A percentile compares a stretch with the other conserved stretches of the same genome.
Conservation (phyloP, 78 protist species). For the Dictyostelium firmibasis region DNA sequence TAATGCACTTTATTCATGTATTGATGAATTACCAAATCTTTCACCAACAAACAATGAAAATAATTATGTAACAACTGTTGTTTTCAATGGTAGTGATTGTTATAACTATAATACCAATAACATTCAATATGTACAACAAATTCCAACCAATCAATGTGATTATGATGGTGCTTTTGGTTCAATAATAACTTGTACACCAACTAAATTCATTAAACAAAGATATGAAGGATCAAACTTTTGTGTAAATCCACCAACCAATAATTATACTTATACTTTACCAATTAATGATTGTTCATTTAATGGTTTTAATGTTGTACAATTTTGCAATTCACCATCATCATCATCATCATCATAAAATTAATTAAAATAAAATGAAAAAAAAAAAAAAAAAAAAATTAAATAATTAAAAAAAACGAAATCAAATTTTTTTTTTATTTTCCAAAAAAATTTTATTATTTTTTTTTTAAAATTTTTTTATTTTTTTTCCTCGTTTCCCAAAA, state of each 20-base stretch:
- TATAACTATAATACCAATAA: not conserved
- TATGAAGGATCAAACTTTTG: not conserved
- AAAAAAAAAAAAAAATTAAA: slow-evolving; percentile 19
- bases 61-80: not conserved
- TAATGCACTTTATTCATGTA: not conserved
- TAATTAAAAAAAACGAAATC: not conserved
- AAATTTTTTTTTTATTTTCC: slow-evolving; percentile 76
- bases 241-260: not conserved
- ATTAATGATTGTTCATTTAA: not conserved
- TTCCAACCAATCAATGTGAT: not conserved
- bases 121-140: not conserved
- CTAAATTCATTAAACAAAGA: not conserved
- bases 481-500: too few relatives aligned
- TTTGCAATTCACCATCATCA: not conserved
- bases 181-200: not conserved
- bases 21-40: not conserved
- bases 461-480: too few relatives aligned
- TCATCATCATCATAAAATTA: not conserved
- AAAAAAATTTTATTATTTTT: slow-evolving; percentile 38
- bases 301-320: not conserved
- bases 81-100: not conserved
- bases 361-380: not conserved
- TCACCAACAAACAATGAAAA: not conserved
- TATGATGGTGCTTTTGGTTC: not conserved
- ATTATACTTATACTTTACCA: not conserved